These are phyloP conservation scores for Cairneyella variabilis DNA, from an alignment of 495 filamentous ascomycete species.

Conservation along the genomic window DNA sequence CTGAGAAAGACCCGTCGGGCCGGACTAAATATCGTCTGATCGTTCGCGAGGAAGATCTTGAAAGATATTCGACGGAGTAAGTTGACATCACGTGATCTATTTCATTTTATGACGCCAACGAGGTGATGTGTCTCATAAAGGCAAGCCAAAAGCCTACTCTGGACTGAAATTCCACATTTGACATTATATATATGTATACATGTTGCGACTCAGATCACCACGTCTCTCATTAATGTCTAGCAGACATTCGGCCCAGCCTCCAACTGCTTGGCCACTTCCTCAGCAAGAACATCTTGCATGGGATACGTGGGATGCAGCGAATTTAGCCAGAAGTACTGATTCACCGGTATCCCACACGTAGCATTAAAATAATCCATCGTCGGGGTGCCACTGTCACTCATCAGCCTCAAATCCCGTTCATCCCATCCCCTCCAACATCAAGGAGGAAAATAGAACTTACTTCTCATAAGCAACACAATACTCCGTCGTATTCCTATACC, in stretches of 20 bases:
- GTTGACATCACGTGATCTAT: too few species aligned
- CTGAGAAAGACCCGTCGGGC: too few species aligned
- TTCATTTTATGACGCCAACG: too few species aligned
- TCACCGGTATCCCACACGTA: conserved; percentile 47
- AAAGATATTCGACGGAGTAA: too few species aligned
- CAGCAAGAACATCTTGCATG: conserved; percentile 53
- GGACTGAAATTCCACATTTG: too few species aligned
- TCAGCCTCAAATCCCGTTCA: conserved; percentile 3
- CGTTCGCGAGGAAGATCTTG: too few species aligned
- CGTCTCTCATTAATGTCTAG: too few species aligned
- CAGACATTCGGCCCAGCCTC: conserved; percentile 31
- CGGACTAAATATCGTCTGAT: too few species aligned
- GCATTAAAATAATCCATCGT: conserved; percentile 40
- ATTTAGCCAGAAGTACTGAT: conserved; percentile 64
- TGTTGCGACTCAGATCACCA: too few species aligned
- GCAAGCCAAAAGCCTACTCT: too few species aligned
- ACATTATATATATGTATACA: too few species aligned
- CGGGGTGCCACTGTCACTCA: conserved; percentile 46
- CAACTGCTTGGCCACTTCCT: conserved; percentile 42
- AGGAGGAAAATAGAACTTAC: conserved; percentile 36
- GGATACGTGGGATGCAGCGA: conserved; percentile 56
- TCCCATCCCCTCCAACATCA: background rate
- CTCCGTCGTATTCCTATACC: conserved; percentile 48
- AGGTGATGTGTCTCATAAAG: too few species aligned
- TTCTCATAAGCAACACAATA: conserved; percentile 53